Base-by-base conservation (phyloP, 192 early-diverging fungal genomes). In the Spizellomyces sp. region DNA sequence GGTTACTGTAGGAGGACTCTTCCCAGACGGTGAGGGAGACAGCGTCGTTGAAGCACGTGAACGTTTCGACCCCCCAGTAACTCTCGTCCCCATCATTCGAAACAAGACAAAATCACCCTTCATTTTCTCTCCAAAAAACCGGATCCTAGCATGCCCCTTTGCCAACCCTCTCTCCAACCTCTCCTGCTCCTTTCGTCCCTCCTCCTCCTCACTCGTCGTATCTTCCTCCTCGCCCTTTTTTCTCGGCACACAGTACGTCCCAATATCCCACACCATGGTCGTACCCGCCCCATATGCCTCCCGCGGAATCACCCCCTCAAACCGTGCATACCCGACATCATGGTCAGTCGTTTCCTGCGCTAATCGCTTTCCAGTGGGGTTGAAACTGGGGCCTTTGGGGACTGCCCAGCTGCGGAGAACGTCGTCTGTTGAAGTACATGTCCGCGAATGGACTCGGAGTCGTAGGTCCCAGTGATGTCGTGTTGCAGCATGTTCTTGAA, bases 181-280 rank as follows among this genome's bases (percentile, higher is more conserved):
- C 75, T 67, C 56, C 12, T 48, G 72, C 48, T 58, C 44, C 55
- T 44, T 14, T 48, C 59, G 17, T 36, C 27, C 27, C 59, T 4
- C 59, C 14, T 27, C 59, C 36, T 61, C 59, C 44, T 65, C 64
- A 57, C 17, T 65, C 12, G n/a, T 17, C 43, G 64, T n/a, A 5
- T 65, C 64, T 47, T 47, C 10, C 52, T 75, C 57, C 61, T 76
- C 50, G 48, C 47, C 12, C 58, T 64, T 64, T 55, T 75, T 66
- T 55, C 45, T 21, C 17, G 71, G 48, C 21, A 67, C 61, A 14
- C 43, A 56, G 71, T 77, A 57, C 27, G 45, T 48, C 42, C 27
- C 71, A 45, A 75, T 54, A 56, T 67, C 36, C 27, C 74, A 65
- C 6, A 47, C 64, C 47, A 65, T 48, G 15, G 41, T 41, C 10